Percentiles rank a stretch among this genome's conserved stretches.
Conservation (phyloP, 495 filamentous ascomycete species). For the Xylaria castorea region DNA sequence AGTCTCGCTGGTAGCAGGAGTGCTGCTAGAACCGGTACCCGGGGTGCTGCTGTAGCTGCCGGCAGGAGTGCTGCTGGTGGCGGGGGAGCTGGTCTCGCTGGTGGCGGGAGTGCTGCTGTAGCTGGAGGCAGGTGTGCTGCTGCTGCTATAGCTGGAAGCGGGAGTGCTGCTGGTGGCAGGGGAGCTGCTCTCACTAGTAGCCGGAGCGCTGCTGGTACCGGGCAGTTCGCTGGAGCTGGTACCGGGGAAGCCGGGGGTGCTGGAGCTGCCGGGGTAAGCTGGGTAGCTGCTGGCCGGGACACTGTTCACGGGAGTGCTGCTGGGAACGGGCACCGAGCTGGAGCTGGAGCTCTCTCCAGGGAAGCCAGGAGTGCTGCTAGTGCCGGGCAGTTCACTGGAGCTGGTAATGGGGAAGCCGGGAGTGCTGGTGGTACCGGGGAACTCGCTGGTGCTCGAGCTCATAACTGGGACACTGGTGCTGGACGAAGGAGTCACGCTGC, state of each 20-base stretch:
- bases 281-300: no score
- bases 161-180: constrained; percentile 1
- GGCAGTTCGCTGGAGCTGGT: constrained; percentile 6
- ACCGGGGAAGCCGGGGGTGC: not conserved
- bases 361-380: constrained; percentile 1
- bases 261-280: not conserved
- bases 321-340: not conserved
- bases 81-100: not conserved
- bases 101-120: not conserved
- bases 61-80: not conserved
- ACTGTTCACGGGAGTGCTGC: no score
- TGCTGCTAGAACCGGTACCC: not conserved
- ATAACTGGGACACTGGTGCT: not conserved
- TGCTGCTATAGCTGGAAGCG: not conserved
- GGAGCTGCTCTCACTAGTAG: no score
- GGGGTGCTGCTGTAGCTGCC: constrained; percentile 10
- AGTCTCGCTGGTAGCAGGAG: not conserved
- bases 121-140: not conserved
- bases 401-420: not conserved
- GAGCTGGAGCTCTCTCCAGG: not conserved
- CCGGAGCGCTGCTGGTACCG: constrained; percentile 7
- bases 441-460: not conserved
- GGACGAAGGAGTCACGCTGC: constrained; percentile 8
- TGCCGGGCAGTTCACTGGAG: not conserved
- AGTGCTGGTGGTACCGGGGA: not conserved